These are phyloP conservation scores for Phaeosphaeriaceae sp. DNA, from an alignment of 2,329 filamentous ascomycete species.

Conservation along the genomic window DNA sequence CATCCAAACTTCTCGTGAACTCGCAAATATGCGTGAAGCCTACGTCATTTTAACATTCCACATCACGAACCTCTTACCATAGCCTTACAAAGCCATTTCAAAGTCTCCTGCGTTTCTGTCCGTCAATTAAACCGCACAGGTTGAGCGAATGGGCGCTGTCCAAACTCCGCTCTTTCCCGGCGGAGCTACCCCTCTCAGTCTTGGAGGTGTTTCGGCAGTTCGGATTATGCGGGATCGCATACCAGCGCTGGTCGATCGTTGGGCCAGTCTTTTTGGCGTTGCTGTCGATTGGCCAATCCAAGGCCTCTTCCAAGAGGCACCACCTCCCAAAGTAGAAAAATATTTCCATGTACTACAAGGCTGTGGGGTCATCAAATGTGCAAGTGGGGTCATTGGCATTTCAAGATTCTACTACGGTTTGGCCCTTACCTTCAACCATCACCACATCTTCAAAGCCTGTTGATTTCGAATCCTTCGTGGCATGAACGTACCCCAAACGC, in stretches of 20 bases:
- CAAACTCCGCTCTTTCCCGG: constrained; percentile 19
- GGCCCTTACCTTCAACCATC: too few species aligned
- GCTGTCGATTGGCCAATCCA: constrained; percentile 24
- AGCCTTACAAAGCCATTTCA: constrained; percentile 23
- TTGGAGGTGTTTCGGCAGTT: constrained; percentile 33
- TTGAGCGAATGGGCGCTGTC: constrained; percentile 15
- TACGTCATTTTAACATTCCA: constrained; percentile 8
- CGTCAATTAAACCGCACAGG: constrained; percentile 10
- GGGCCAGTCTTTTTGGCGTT: constrained; percentile 5
- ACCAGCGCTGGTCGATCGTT: neutral
- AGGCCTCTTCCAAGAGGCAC: neutral
- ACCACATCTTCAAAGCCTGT: too few species aligned
- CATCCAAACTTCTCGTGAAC: too few species aligned
- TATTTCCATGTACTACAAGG: neutral
- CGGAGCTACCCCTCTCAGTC: constrained; percentile 21
- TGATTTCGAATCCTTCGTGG: too few species aligned
- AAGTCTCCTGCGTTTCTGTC: constrained; percentile 13
- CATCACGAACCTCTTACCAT: constrained; percentile 22
- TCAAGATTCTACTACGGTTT: neutral
- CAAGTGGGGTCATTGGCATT: neutral
- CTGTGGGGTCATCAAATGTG: constrained; percentile 15
- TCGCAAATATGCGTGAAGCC: too few species aligned
- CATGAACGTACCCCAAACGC: too few species aligned
- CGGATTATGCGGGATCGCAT: neutral
- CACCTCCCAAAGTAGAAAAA: too few species aligned